phyloP scores from a whole-genome alignment of 139 green algal species.

The Micromonas pusilla region DNA sequence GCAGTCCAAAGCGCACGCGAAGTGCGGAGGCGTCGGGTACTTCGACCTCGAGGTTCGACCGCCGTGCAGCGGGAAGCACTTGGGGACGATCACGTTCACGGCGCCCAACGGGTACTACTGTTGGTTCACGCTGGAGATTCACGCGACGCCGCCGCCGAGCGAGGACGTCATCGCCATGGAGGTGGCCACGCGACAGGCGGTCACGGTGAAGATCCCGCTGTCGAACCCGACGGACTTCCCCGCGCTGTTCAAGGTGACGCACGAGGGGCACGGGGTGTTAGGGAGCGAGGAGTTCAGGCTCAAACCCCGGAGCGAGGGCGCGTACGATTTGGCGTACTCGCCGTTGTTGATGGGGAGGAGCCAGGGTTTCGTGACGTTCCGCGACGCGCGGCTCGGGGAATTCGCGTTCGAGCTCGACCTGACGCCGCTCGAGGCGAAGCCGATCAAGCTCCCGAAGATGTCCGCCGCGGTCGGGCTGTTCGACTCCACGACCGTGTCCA shows the following conservation, averaged over 20 bases:
- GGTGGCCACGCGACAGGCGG: slow-evolving; percentile 41
- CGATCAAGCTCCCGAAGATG: slow-evolving; percentile 38
- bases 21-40: not conserved
- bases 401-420: slow-evolving; percentile 55
- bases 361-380: slow-evolving; percentile 42
- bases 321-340: slow-evolving; percentile 53
- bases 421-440: slow-evolving; percentile 34
- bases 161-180: slow-evolving; percentile 47
- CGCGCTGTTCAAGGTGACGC: slow-evolving; percentile 16
- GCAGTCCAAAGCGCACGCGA: not conserved
- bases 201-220: slow-evolving; percentile 7
- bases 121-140: slow-evolving; percentile 59
- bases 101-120: slow-evolving; percentile 51
- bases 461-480: slow-evolving; percentile 40
- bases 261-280: slow-evolving; percentile 16
- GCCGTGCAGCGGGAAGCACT: slow-evolving; percentile 36
- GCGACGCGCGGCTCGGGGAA: slow-evolving; percentile 54
- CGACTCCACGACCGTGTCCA: slow-evolving; percentile 12
- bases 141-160: slow-evolving; percentile 45
- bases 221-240: slow-evolving; percentile 18
- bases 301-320: not conserved
- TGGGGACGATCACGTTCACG: slow-evolving; percentile 56
- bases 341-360: slow-evolving; percentile 41
- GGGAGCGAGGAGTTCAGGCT: not conserved
- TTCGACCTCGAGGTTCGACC: slow-evolving; percentile 25